These are phyloP conservation scores for Syncephalastrum monosporum DNA, from an alignment of 371 early-diverging fungal species.

Conservation along the genomic window DNA sequence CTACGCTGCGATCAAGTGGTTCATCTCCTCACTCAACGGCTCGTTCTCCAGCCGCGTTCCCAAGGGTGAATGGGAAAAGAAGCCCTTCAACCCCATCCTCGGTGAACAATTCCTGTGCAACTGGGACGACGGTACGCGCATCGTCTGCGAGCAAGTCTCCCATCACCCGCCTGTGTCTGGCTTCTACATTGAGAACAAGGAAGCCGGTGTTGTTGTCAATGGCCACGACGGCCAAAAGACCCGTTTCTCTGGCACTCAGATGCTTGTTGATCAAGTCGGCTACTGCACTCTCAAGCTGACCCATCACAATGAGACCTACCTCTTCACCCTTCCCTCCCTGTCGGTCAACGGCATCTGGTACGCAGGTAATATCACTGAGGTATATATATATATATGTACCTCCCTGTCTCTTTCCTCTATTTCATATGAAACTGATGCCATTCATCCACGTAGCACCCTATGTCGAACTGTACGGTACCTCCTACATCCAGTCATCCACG, in stretches of 20 bases:
- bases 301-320: slow-evolving; percentile 61
- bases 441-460: slow-evolving; percentile 49
- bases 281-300: slow-evolving; percentile 63
- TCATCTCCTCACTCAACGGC: slow-evolving; percentile 76
- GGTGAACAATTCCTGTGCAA: slow-evolving; percentile 77
- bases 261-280: slow-evolving; percentile 79
- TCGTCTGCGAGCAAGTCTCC: slow-evolving; percentile 73
- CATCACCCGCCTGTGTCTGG: slow-evolving; percentile 82
- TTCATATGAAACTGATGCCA: background rate
- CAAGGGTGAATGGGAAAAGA: slow-evolving; percentile 77
- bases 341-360: slow-evolving; percentile 79
- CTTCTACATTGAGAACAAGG: slow-evolving; percentile 69
- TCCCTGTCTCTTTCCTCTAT: background rate
- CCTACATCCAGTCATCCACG: slow-evolving; percentile 64
- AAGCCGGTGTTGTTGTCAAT: slow-evolving; percentile 66
- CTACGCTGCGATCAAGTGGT: slow-evolving; percentile 73
- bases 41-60: slow-evolving; percentile 69
- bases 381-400: background rate
- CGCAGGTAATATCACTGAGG: slow-evolving; percentile 56
- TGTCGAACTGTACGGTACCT: slow-evolving; percentile 73
- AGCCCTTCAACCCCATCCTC: slow-evolving; percentile 85
- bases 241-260: slow-evolving; percentile 72
- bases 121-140: slow-evolving; percentile 68
- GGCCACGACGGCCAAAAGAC: slow-evolving; percentile 85
- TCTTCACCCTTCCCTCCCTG: slow-evolving; percentile 75